These are phyloP conservation scores for Russula lepida DNA, from an alignment of 768 basidiomycete species.

Conservation along the genomic window DNA sequence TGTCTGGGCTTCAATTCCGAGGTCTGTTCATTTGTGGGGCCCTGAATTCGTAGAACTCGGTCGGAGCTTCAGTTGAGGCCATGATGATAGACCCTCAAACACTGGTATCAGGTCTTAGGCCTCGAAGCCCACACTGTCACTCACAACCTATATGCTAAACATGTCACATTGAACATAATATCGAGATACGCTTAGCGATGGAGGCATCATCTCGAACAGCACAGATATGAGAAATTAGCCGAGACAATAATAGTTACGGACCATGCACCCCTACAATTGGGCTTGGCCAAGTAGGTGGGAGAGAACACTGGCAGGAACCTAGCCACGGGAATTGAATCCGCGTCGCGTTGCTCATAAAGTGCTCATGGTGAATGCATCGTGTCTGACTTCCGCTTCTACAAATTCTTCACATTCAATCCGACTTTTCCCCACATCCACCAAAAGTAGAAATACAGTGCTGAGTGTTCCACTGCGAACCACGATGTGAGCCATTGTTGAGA, in stretches of 20 bases:
- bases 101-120: no score
- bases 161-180: not conserved
- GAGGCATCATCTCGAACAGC: not conserved
- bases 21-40: no score
- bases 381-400: conserved; percentile 42
- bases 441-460: conserved; percentile 51
- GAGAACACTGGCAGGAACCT: not conserved
- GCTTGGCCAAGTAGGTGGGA: not conserved
- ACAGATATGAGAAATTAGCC: not conserved
- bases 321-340: not conserved
- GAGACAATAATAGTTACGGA: not conserved
- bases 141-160: not conserved
- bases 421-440: conserved; percentile 60
- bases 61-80: no score
- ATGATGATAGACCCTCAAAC: no score
- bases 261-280: not conserved
- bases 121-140: no score
- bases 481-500: not conserved
- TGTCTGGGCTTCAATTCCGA: no score
- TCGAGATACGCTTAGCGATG: not conserved
- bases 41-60: no score
- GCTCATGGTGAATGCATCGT: conserved; percentile 29
- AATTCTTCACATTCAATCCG: conserved; percentile 55
- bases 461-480: conserved; percentile 35
- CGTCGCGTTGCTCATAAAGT: not conserved